Base-by-base conservation (phyloP, 768 basidiomycete species). In the Lactifluus subvellereus region DNA sequence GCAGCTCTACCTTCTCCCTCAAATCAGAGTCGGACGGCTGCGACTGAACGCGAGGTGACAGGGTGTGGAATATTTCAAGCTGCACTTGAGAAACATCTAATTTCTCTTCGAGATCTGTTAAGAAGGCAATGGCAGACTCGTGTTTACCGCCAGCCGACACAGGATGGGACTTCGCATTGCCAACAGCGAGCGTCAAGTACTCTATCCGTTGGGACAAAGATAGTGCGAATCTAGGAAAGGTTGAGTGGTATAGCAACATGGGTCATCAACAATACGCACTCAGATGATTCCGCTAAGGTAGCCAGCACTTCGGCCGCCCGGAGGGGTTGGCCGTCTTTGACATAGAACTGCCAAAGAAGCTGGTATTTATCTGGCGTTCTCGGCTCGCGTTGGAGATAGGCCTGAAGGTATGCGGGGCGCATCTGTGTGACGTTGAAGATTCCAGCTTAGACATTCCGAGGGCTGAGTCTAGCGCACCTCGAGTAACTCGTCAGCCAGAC, bases 61-160 rank as follows among this genome's bases (percentile, higher is more conserved):
- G 78, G 11, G 78, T 76, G 66, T 89, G 82, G 69, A 85, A 90
- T 52, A 97, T 82, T 73, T 98, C 96, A n/a, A 95, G 77, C 71
- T 99, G 97, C 9, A 98, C 93, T 75, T 96, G 90, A 6, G 94
- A 91, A 30, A 99, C 97, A 49, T 99, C 97, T 13, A 98, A 82
- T 72, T 94, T 94, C 74, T 99, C 97, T 77, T 98, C 95, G 20
- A 97, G 79, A 68, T 91, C 89, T 0, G 89, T 92, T n/a, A 96
- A 81, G 78, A 98, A 97, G 54, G 91, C 88, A 54, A 98, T 92
- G n/a, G 92, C 91, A 35, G 87, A 88, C 72, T 94, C 91, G 68
- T 94, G 89, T 61, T 84, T 80, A 10, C 89, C 88, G 35, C 84
- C 82, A 18, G 82, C 79, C 20, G 92, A 87, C 9, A 91, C 82